Evolutionary conservation across 2,329 filamentous ascomycete species (phyloP), one percentile per base, ranked within the genome.

Genomic region (Aspergillus viridinutans): DNA sequence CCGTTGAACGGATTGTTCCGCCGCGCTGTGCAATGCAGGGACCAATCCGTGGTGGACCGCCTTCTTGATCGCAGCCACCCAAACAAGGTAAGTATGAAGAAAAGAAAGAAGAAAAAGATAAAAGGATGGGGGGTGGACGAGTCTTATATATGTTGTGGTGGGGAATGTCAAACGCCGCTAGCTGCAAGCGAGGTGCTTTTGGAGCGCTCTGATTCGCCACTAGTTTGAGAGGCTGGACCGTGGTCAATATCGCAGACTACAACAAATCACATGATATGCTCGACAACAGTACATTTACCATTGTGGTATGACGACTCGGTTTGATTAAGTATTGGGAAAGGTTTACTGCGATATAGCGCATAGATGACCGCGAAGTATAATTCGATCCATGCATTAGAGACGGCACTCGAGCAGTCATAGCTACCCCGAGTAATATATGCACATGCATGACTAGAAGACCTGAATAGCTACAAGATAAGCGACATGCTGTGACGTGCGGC

Each of bases 1-100:
- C 64, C 63, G 61, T 66, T 65, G 63, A 64, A 65, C 60, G 23
- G 45, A 28, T 65, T 70, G 78, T 73, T 76, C 76, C 78, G 67
- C 80, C 80, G 74, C 80, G 79, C 66, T 82, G 80, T 83, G 80
- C 80, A 82, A 83, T 82, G 80, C 76, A 82, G 80, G 78, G 75
- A 76, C 78, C 74, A 72, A 71, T 72, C 69, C 68, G 74, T 77
- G 73, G 74, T 73, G 67, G 67, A 67, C 71, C 74, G 71, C 71
- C 70, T 76, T 77, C 62, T 66, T 79, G 76, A 79, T 74, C 76
- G 72, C 74, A 69, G 71, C 67, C 72, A 75, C 74, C 73, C 72
- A 76, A 74, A 78, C 76, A 78, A 79, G 76, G 75, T 78, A 79
- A 79, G 76, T 78, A 79, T 79, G 76, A 78, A 76, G 76, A 78